Evolutionary conservation across 768 basidiomycete species (phyloP), one percentile per base, ranked within the genome.

Genomic region (Stropharia rugosoannulata): DNA sequence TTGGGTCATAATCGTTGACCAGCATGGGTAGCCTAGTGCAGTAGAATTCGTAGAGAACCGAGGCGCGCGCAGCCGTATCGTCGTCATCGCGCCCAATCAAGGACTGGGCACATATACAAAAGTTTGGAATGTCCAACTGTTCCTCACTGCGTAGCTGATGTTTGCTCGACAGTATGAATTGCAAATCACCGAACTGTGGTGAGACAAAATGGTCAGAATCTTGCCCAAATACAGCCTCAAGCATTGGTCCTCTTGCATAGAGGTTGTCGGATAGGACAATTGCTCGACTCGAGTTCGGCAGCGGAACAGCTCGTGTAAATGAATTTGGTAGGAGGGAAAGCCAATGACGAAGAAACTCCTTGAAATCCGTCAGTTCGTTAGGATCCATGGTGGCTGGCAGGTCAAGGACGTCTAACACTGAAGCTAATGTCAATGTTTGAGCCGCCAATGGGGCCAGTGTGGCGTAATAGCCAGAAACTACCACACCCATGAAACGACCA

Each of bases 191-290:
- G 36, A 75, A 73, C 0, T 47, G 57, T 1, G 64, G 55, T 10
- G 65, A 64, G 1, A 80, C 58, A 51, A 80, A 76, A 36, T 57
- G 51, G 0, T 60, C 47, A 0, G 73, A 68, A 29, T 68, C 58
- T 5, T 56, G 47, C 3, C 66, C 68, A 43, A 78, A 79, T 1
- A 72, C 71, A 7, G 70, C 69, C 15, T 66, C 49, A 45, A 78
- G 78, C 12, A 78, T 61, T 1, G 58, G 59, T 25, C 74, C 66
- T 9, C 71, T 69, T 7, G 73, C 68, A 57, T 73, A 77, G 1
- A 79, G 66, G 0, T 65, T 61, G 27, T 63, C 58, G 0, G 70
- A 68, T 22, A 54, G 42, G 16, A 57, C 61, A 16, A 76, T 64
- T 0, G 57, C 49, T 1, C 62, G 38, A 40, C 64, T 61, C 11